Base-by-base conservation (phyloP, 148 eudicot species). In the Camellia lanceoleosa region DNA sequence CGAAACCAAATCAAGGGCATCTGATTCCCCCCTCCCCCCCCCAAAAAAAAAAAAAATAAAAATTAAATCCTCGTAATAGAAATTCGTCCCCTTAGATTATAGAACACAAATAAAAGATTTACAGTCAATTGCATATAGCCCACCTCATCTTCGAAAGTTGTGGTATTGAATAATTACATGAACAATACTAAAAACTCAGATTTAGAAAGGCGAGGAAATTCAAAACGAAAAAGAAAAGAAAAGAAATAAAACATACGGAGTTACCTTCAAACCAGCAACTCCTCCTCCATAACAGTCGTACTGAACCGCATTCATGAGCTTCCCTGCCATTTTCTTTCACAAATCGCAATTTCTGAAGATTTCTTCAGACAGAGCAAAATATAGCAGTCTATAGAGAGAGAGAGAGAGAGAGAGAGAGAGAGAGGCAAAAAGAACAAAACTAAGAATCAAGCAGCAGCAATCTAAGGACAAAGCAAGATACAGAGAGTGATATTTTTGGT, bases 241-340 rank as follows among this genome's bases (percentile, higher is more conserved):
- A 16, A 16, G 30, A 44, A 49, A 5, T 16, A 19, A 16, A 70
- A 14, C 13, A 6, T 2, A 3, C 4, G 55, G 30, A 42, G 46
- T 75, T 76, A 81, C 83, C 83, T 68, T 68, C 55, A 81, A 81
- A 5, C 52, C 80, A 61, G 80, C 73, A 8, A 71, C 13, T 59
- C 83, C 80, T 44, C 71, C 70, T 11, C 83, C 83, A 19, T 81
- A 81, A 54, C 63, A 2, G 5, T 70, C 30, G 68, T 76, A 76
- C 62, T 56, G 76, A 81, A 81, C 83, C 55, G 79, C 83, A 6
- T 68, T 62, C 83, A 81, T 81, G n/a, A 76, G 80, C 80, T 81
- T 81, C 59, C 75, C 55, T 23, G 83, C 78, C 83, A 81, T 81
- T 12, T 20, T 81, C 41, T 70, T 62, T 76, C 78, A 75, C 11